Evolutionary conservation across 2,329 filamentous ascomycete species (phyloP), one percentile per base, ranked within the genome.

Genomic region (Bipolaris gigantea): DNA sequence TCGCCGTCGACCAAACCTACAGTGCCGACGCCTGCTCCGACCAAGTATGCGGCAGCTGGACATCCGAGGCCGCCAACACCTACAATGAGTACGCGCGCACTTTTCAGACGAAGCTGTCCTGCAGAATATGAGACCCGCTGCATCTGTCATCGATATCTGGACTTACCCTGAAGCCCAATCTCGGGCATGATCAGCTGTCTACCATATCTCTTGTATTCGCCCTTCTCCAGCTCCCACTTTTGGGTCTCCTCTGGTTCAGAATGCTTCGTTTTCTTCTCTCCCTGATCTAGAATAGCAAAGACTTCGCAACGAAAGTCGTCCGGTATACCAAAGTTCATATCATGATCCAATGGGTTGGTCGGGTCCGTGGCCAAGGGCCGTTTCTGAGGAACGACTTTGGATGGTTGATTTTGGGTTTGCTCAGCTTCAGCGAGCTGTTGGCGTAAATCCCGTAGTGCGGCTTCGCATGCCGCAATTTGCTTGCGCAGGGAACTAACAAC

Each of bases 61-160:
- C 91, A 97, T 10, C 94, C 94, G 11, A 99, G 78, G 0, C 94
- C 94, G 5, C 94, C 94, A 2, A 90, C 87, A 10, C 94, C 94
- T 21, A 99, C 83, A 42, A 99, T 80, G 7, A 97, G 81, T 5
- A 97, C 86, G 18, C 81, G 85, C 1, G 90, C 81, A 1, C 81
- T 78, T 65, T 85, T 88, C 15, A 97, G 79, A 30, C 83, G 81
- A 6, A 93, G 78, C 75, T 97, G 93, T 0, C 90, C 91, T 91
- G 51, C 13, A 11, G 10, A 39, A 23, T 18, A 11, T 42, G 11
- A 36, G 27, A 19, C 15, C 11, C n/a, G 19, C 27, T 39, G 25
- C 38, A 19, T 9, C 10, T 11, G 13, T 15, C 18, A 3, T 5
- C 10, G 16, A 16, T 34, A 19, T 48, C 27, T 10, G 39, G 7